Evolutionary conservation across 108 stramenopile genomes (phyloP).

Genomic region (Stephanodiscus triporus): DNA sequence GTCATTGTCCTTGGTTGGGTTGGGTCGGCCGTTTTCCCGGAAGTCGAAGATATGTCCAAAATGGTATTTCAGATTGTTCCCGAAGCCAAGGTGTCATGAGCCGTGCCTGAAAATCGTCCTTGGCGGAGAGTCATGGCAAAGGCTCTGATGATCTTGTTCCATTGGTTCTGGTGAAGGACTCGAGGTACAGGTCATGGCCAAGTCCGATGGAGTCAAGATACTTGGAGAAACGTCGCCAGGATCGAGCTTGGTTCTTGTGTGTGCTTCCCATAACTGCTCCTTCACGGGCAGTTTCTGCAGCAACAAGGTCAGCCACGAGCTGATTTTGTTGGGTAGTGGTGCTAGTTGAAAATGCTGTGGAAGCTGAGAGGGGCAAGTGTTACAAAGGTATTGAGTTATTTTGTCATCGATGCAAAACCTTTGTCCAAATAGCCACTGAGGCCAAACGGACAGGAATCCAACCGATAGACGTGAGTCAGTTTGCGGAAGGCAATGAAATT

Average conservation of each 20-base stretch:
- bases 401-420: conserved; percentile 5
- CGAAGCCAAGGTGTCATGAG: conserved; percentile 20
- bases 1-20: too few species aligned
- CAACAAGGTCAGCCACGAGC: conserved; percentile 32
- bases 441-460: too few species aligned
- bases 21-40: too few species aligned
- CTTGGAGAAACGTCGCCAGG: conserved; percentile 22
- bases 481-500: too few species aligned
- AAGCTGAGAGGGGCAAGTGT: conserved; percentile 15
- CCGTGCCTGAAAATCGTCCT: conserved; percentile 4
- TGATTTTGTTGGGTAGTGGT: conserved; percentile 31
- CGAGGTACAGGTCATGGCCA: conserved; percentile 18
- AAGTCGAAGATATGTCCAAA: conserved; percentile 17
- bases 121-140: conserved; percentile 21
- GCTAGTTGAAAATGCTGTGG: conserved; percentile 18
- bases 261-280: conserved; percentile 23
- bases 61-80: conserved; percentile 28
- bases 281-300: too few species aligned
- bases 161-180: not conserved
- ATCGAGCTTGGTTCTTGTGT: conserved; percentile 26
- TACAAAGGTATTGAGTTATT: conserved; percentile 11
- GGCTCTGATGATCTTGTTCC: conserved; percentile 12
- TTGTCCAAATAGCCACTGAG: conserved; percentile 2
- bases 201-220: too few species aligned
- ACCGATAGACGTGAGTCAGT: too few species aligned